Conservation (phyloP, 1,139 yeast species). For the Geotrichum candidum region DNA sequence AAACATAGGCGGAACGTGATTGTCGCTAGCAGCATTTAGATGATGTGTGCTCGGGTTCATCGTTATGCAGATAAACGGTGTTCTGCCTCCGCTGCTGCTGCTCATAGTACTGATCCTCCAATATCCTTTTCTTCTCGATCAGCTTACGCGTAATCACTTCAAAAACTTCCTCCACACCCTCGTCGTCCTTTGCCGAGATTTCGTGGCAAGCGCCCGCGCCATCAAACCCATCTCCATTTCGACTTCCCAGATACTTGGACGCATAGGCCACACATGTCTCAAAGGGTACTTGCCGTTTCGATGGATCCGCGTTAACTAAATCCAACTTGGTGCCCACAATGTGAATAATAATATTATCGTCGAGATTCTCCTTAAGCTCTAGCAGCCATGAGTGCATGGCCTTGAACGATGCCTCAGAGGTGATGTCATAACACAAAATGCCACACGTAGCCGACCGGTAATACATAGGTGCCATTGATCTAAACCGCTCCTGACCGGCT, state of each 20-base stretch:
- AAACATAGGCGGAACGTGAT: neutral
- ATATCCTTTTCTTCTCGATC: slow-evolving; percentile 25
- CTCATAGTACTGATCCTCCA: slow-evolving; percentile 25
- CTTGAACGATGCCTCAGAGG: slow-evolving; percentile 87
- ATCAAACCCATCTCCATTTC: slow-evolving; percentile 15
- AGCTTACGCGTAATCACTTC: slow-evolving; percentile 34
- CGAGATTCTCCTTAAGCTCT: slow-evolving; percentile 81
- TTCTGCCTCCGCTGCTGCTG: slow-evolving; percentile 26
- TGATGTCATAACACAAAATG: slow-evolving; percentile 81
- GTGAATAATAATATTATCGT: slow-evolving; percentile 75
- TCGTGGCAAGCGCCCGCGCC: slow-evolving; percentile 33
- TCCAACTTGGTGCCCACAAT: slow-evolving; percentile 86
- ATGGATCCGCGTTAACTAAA: slow-evolving; percentile 40
- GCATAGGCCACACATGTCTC: slow-evolving; percentile 37
- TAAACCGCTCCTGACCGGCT: slow-evolving; percentile 91
- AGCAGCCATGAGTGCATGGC: slow-evolving; percentile 89
- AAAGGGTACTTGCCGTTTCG: slow-evolving; percentile 35
- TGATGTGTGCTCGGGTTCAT: slow-evolving; percentile 26
- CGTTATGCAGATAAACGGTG: slow-evolving; percentile 32
- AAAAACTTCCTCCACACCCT: slow-evolving; percentile 37
- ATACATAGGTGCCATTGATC: slow-evolving; percentile 90
- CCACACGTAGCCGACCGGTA: slow-evolving; percentile 94
- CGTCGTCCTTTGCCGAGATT: slow-evolving; percentile 36
- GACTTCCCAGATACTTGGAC: slow-evolving; percentile 26
- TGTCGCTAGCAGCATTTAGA: slow-evolving; percentile 17